Conservation (phyloP, 352 stramenopile species). For the Globisporangium orthogonon region DNA sequence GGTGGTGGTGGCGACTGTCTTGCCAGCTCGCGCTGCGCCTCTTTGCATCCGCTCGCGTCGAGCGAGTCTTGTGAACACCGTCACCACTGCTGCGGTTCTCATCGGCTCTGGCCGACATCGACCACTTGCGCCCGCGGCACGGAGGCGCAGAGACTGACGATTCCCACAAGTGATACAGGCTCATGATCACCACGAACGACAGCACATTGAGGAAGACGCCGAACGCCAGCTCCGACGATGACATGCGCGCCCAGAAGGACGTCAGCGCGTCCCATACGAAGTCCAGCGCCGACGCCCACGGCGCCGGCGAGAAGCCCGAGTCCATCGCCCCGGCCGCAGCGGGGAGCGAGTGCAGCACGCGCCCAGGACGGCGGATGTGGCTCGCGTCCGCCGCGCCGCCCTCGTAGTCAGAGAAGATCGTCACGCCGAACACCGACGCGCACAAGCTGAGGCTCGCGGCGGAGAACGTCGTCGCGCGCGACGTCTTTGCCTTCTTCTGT, state of each 20-base stretch:
- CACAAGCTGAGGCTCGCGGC: conserved; percentile 58
- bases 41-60: conserved; percentile 3
- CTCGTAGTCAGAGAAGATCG: conserved; percentile 55
- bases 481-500: conserved; percentile 30
- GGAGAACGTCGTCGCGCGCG: conserved; percentile 37
- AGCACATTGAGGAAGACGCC: conserved; percentile 67
- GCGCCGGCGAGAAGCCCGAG: conserved; percentile 25
- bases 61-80: background rate
- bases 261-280: conserved; percentile 23
- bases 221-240: conserved; percentile 55
- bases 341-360: conserved; percentile 57
- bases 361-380: conserved; percentile 46
- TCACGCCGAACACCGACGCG: conserved; percentile 75
- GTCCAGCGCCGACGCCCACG: conserved; percentile 25
- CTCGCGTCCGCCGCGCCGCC: conserved; percentile 20
- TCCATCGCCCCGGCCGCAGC: conserved; percentile 7
- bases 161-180: conserved; percentile 56
- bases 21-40: conserved; percentile 12
- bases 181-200: conserved; percentile 61
- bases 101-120: background rate
- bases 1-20: background rate
- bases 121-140: conserved; percentile 1
- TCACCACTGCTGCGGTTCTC: background rate
- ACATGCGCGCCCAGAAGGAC: conserved; percentile 43
- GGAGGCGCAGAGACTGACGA: conserved; percentile 11